phyloP scores from a whole-genome alignment of 2,329 filamentous ascomycete genomes.

The Aspergillus spinulosporus region DNA sequence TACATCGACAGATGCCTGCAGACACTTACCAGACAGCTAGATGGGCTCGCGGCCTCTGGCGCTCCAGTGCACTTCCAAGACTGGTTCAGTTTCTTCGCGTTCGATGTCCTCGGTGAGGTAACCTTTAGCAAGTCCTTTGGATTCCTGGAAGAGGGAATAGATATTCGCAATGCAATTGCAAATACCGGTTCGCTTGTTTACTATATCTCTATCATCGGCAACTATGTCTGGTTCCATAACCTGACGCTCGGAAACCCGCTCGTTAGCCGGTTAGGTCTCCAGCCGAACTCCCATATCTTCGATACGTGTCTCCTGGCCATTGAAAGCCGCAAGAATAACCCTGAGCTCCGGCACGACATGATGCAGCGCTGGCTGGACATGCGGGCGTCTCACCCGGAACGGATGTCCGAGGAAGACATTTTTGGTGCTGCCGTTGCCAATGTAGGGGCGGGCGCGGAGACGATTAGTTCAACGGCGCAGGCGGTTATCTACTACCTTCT shows the following conservation, averaged over 20 bases:
- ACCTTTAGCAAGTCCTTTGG: constrained; percentile 40
- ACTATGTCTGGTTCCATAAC: constrained; percentile 4
- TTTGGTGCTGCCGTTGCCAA: constrained; percentile 31
- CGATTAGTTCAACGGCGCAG: constrained; percentile 34
- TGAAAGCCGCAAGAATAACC: background rate
- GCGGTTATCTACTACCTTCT: constrained; percentile 37
- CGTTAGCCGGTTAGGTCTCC: background rate
- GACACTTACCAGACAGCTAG: constrained; percentile 29
- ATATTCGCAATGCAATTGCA: constrained; percentile 40
- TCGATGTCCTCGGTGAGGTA: constrained; percentile 39
- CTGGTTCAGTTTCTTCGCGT: constrained; percentile 45
- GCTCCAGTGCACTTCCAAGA: constrained; percentile 39
- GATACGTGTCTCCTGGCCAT: background rate
- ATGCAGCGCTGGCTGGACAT: constrained; percentile 8
- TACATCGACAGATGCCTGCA: constrained; percentile 34
- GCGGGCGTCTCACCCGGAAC: constrained; percentile 10
- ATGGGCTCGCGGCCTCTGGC: constrained; percentile 24
- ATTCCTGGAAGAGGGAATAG: constrained; percentile 34
- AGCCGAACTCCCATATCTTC: constrained; percentile 1
- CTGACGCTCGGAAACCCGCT: constrained; percentile 4
- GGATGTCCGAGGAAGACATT: constrained; percentile 33
- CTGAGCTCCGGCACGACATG: constrained; percentile 1
- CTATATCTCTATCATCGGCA: constrained; percentile 1
- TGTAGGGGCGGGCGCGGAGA: constrained; percentile 38
- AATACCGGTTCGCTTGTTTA: constrained; percentile 27